phyloP scores from a whole-genome alignment of 345 rosid genomes.

The Geranium brycei region DNA sequence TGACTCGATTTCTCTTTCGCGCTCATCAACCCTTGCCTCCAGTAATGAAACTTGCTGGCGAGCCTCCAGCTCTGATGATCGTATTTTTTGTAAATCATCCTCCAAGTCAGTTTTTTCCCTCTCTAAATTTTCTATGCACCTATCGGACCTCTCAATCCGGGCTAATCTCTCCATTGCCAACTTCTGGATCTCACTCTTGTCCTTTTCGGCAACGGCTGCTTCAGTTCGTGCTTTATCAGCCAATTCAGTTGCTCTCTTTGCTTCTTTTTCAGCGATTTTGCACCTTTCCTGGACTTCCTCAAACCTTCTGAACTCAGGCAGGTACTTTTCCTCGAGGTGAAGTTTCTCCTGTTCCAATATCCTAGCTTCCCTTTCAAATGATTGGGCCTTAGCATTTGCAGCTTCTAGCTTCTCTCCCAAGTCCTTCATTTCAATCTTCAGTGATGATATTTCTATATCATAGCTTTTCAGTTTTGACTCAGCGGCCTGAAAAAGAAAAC shows the following conservation, averaged over 20 bases:
- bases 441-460: conserved; percentile 50
- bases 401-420: conserved; percentile 51
- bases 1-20: conserved; percentile 82
- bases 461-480: conserved; percentile 69
- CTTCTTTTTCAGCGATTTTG: conserved; percentile 68
- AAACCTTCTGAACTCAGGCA: conserved; percentile 62
- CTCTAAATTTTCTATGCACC: conserved; percentile 62
- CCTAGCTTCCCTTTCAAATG: conserved; percentile 69
- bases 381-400: conserved; percentile 48
- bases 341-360: conserved; percentile 77
- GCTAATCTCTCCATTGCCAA: conserved; percentile 84
- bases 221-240: conserved; percentile 85
- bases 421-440: conserved; percentile 43
- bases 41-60: conserved; percentile 48
- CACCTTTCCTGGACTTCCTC: conserved; percentile 79
- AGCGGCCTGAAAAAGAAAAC: conserved; percentile 54
- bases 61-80: conserved; percentile 57
- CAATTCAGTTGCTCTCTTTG: conserved; percentile 68
- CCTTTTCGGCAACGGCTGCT: conserved; percentile 66
- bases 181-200: conserved; percentile 61
- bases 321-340: conserved; percentile 68
- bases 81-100: conserved; percentile 46
- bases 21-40: conserved; percentile 81
- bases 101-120: conserved; percentile 55
- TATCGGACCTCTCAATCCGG: conserved; percentile 64